These are phyloP conservation scores for Candida vaughaniae DNA, from an alignment of 805 yeast genomes.

Conservation along the genomic window DNA sequence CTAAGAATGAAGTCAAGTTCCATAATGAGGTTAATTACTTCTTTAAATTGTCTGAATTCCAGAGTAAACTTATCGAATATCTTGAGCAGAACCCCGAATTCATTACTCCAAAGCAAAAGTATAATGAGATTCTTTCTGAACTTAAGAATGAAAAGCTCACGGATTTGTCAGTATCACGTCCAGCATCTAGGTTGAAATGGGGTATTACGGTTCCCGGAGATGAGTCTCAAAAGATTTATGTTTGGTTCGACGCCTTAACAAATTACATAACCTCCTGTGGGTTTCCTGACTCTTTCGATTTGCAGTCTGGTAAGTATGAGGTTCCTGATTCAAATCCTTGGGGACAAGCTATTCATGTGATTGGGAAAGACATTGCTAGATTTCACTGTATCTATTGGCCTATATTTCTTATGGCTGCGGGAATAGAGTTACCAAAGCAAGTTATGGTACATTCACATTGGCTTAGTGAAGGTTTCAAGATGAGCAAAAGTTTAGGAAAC, in stretches of 20 bases:
- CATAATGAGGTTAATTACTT: slow-evolving; percentile 86
- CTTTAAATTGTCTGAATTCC: slow-evolving; percentile 68
- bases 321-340: slow-evolving; percentile 30
- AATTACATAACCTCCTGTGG: slow-evolving; percentile 79
- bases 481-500: slow-evolving; percentile 92
- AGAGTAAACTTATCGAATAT: slow-evolving; percentile 48
- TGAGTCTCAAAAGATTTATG: slow-evolving; percentile 76
- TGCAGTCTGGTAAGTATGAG: background rate
- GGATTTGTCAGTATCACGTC: slow-evolving; percentile 88
- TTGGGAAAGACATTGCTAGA: slow-evolving; percentile 88
- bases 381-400: slow-evolving; percentile 97
- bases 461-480: slow-evolving; percentile 84
- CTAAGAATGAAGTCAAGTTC: slow-evolving; percentile 71
- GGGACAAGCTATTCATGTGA: slow-evolving; percentile 71
- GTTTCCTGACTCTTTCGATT: slow-evolving; percentile 29
- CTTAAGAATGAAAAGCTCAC: slow-evolving; percentile 46
- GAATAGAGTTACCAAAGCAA: slow-evolving; percentile 63
- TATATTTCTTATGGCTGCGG: slow-evolving; percentile 81
- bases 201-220: slow-evolving; percentile 88
- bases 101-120: slow-evolving; percentile 64
- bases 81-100: slow-evolving; percentile 53
- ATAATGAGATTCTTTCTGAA: slow-evolving; percentile 55
- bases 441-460: slow-evolving; percentile 93
- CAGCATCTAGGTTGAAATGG: slow-evolving; percentile 76
- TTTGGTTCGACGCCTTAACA: slow-evolving; percentile 94